Evolutionary conservation across 306 rosid genomes (phyloP).

Genomic region (Quercus aquifolioides): DNA sequence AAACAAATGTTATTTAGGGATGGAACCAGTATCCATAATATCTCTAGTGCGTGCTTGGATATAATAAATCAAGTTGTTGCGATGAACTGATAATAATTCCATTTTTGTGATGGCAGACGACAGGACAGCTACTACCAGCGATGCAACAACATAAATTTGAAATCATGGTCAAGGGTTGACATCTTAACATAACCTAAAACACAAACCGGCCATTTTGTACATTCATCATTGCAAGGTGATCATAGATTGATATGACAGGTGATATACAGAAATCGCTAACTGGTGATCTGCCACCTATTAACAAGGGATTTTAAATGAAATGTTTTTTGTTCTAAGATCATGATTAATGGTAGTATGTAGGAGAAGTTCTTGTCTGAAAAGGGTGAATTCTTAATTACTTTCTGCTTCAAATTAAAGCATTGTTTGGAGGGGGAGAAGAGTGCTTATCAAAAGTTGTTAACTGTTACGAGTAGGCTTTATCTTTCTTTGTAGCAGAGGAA

Average conservation of each 20-base stretch:
- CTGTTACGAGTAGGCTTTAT: neutral
- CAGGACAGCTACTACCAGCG: slow-evolving; percentile 35
- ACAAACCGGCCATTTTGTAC: slow-evolving; percentile 54
- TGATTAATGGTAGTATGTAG: slow-evolving; percentile 31
- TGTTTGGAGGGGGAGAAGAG: neutral
- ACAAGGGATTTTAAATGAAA: neutral
- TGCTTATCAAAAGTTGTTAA: neutral
- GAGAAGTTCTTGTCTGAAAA: neutral
- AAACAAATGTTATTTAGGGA: neutral
- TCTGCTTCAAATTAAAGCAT: slow-evolving; percentile 11
- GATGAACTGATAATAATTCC: slow-evolving; percentile 21
- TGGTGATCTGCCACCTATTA: slow-evolving; percentile 40
- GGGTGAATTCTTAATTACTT: slow-evolving; percentile 16
- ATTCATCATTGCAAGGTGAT: slow-evolving; percentile 50
- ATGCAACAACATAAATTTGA: slow-evolving; percentile 34
- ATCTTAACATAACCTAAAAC: slow-evolving; percentile 29
- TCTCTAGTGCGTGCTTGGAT: neutral
- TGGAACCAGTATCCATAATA: neutral
- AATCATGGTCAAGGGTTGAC: slow-evolving; percentile 19
- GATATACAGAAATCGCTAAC: slow-evolving; percentile 47
- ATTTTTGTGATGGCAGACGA: slow-evolving; percentile 33
- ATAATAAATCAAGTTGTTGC: neutral
- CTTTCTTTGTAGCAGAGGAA: slow-evolving; percentile 5
- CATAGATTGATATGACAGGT: slow-evolving; percentile 45
- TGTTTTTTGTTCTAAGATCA: neutral